Evolutionary conservation across 2,329 filamentous ascomycete species (phyloP), one percentile per base, ranked within the genome.

Genomic region (Ophiostoma ips): DNA sequence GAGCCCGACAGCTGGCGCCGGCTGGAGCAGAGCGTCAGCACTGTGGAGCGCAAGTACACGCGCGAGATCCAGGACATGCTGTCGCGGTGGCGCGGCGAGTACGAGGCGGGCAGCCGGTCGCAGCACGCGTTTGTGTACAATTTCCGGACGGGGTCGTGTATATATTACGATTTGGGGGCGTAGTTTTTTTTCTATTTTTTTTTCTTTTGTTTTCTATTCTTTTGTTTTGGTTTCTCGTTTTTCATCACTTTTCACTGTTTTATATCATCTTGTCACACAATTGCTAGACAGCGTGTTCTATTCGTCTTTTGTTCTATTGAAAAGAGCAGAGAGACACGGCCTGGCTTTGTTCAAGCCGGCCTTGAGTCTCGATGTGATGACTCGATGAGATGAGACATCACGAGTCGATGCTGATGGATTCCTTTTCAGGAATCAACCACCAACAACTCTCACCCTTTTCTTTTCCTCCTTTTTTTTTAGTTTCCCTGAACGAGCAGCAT

Each of bases 121-220:
- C 75, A 77, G 44, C 85, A 89, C 62, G 84, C 86, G 11, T 94
- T 94, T 66, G 76, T 95, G 48, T 95, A 94, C 66, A 95, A 95
- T 60, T 95, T 94, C 59, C 73, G 88, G 53, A 94, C 87, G 10
- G 85, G 84, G 0, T 82, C 76, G 52, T 89, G 86, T 62, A 75
- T 95, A 47, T 87, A 90, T 62, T 95, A 95, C 64, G 88, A 95
- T 65, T 66, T 95, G 40, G 70, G 68, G 30, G 65, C 62, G 37
- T n/a, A 10, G 12, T 5, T 18, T 37, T 15, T 12, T 5, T 12
- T 28, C 5, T 6, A 28, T 11, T 9, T 13, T 19, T 5, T 44
- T 8, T 7, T 9, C 28, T 51, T 34, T 30, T 16, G 24, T 37
- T 31, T 46, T 33, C 24, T 9, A 7, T 21, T 40, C 38, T 12